Percentiles rank a stretch among this genome's conserved stretches.
Conservation (phyloP, 306 rosid species). For the Fragaria ananassa region DNA sequence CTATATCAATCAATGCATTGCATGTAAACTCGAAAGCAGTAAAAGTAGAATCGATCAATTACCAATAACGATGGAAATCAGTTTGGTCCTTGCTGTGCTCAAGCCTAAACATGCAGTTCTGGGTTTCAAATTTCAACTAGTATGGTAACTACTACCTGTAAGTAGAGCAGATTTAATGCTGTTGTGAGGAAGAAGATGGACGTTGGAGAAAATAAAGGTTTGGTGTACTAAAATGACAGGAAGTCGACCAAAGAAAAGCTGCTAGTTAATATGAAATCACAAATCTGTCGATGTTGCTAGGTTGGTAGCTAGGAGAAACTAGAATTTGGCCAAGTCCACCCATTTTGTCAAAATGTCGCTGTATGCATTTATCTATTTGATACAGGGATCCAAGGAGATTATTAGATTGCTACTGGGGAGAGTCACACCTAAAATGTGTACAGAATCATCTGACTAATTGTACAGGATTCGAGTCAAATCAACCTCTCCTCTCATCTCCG, state of each 20-base stretch:
- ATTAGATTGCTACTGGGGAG: not conserved
- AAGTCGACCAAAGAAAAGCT: not conserved
- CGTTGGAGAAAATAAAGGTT: not conserved
- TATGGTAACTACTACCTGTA: not conserved
- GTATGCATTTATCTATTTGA: not conserved
- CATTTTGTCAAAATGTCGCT: not conserved
- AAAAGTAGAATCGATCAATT: not conserved
- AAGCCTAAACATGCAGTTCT: not conserved
- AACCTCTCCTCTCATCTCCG: not conserved
- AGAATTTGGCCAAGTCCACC: not conserved
- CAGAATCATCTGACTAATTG: not conserved
- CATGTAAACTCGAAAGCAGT: not conserved
- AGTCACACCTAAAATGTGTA: not conserved
- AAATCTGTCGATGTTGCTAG: not conserved
- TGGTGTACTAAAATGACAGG: not conserved
- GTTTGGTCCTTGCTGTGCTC: not conserved
- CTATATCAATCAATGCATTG: not conserved
- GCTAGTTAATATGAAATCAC: not conserved
- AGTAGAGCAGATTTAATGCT: not conserved
- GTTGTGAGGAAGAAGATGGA: not conserved
- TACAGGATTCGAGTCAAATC: not conserved
- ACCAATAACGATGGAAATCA: not conserved
- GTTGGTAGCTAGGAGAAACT: not conserved
- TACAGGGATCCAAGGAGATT: not conserved
- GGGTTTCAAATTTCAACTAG: not conserved